Evolutionary conservation across 2,329 filamentous ascomycete genomes (phyloP), one percentile per base, ranked within the genome.

Genomic region (Talaromyces sp.): DNA sequence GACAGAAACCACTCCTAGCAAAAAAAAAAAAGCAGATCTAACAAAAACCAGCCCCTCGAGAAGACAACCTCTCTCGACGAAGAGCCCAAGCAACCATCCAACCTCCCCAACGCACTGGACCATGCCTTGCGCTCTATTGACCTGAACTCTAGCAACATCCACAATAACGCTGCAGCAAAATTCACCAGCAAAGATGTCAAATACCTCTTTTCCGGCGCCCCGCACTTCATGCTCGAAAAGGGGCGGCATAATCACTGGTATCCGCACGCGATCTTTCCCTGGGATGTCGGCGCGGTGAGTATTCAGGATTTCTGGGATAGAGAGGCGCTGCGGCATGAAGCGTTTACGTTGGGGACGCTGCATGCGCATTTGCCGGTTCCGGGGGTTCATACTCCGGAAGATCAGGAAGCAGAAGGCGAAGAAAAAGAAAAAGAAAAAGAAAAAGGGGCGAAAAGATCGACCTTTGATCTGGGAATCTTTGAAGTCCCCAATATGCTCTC

Each of bases 401-500:
- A 39, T 32, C 9, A 17, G 1, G 71, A 71, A 19, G 68, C 68
- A 63, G 36, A 57, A 67, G 2, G 62, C 64, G 27, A 62, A 66
- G 58, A 13, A 65, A 65, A 8, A 30, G 22, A 22, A 22, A 65
- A 8, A 30, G 22, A 22, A 22, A 28, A 62, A 36, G 49, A 60
- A 33, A 68, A 67, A 36, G 68, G 68, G 3, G 63, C 65, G 13
- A 78, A 71, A 63, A 67, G 75, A 57, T 73, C 77, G 3, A 73
- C 75, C 2, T 79, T 79, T 59, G 77, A 80, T 49, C 65, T 79
- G 2, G 77, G 77, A 2, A 71, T 79, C 13, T 79, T 77, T 56
- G 80, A 82, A 65, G 71, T 80, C 1, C 80, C 80, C 0, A 81
- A 79, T 61, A 82, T 82, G 80, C 70, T 81, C 4, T 75, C 73